A percentile compares a stretch with the other conserved stretches of the same genome.
Conservation (phyloP, 1,284 basidiomycete species). For the Xerocomus cyaneibrunnescens region DNA sequence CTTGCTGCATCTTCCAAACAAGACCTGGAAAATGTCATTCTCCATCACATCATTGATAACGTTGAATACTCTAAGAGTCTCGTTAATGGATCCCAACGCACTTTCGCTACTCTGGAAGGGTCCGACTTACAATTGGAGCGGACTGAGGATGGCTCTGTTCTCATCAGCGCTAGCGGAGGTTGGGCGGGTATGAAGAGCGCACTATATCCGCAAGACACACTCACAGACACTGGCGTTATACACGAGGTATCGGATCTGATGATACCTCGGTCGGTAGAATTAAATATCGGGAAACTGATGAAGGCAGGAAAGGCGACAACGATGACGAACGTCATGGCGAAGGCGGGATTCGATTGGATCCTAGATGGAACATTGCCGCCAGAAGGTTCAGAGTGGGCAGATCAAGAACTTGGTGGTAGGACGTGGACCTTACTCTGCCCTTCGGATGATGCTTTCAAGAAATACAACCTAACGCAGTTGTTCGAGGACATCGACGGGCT, state of each 20-base stretch:
- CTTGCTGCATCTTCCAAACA: conserved; percentile 71
- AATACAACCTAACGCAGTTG: conserved; percentile 82
- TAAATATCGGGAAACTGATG: conserved; percentile 88
- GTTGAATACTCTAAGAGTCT: conserved; percentile 75
- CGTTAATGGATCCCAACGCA: conserved; percentile 60
- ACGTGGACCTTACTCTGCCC: conserved; percentile 90
- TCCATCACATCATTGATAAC: conserved; percentile 80
- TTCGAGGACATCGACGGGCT: conserved; percentile 63
- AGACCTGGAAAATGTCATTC: conserved; percentile 80
- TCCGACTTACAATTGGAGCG: conserved; percentile 66
- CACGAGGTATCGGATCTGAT: conserved; percentile 89
- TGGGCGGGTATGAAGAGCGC: conserved; percentile 68
- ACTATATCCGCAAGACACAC: conserved; percentile 58
- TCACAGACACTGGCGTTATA: conserved; percentile 89
- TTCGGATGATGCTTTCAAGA: conserved; percentile 88
- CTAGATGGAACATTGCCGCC: conserved; percentile 82
- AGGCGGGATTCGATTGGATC: conserved; percentile 87
- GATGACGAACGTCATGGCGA: conserved; percentile 82
- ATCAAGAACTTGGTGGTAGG: conserved; percentile 45
- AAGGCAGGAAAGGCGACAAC: conserved; percentile 85
- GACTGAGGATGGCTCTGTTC: conserved; percentile 47
- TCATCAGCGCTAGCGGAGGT: conserved; percentile 67
- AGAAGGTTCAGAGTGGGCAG: conserved; percentile 58
- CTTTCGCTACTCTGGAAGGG: conserved; percentile 72
- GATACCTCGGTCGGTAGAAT: conserved; percentile 83